Evolutionary conservation across 1,284 basidiomycete species (phyloP), one percentile per base, ranked within the genome.

Genomic region (Rhodotorula mucilaginosa): DNA sequence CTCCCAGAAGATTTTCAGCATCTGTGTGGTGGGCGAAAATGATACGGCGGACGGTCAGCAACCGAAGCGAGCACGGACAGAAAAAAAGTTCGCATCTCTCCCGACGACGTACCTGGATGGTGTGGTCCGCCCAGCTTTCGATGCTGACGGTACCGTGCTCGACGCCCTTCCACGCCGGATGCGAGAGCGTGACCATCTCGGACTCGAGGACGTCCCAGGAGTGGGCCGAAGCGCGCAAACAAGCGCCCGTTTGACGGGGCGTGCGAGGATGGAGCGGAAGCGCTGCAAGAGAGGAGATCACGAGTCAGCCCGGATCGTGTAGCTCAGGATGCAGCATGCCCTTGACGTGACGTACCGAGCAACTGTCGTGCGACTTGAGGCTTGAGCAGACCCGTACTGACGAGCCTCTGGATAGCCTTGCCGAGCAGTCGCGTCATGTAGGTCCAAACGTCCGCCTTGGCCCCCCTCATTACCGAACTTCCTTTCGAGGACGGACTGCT

Each of bases 1-100:
- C 68, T 82, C 82, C 78, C 81, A 82, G n/a, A 82, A 74, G 62
- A 81, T 80, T 74, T 81, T 81, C 75, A 82, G 79, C 46, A 82
- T 79, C 71, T 79, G 74, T 51, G 79, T 68, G 69, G 79, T 69
- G 71, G 21, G 19, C 34, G 8, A 8, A 29, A 8, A 8, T 39
- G 6, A 39, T 39, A 8, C 39, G 10, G 10, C 39, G 39, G 39
- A 12, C 39, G 10, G 10, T 39, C 39, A 44, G 39, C 39, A 44
- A 12, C 39, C 1, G 39, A 13, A 13, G 10, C 39, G 39, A 13
- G 10, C 39, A 12, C 34, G 26, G 26, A 26, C 26, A 26, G 26
- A 26, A 26, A 13, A 34, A 39, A 59, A 8, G 8, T 5, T 5
- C 10, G 21, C 5, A 57, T 64, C 39, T 60, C 47, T 44, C 10